These are phyloP conservation scores for Cercospora sojina DNA, from an alignment of 2,329 filamentous ascomycete genomes.

Conservation along the genomic window DNA sequence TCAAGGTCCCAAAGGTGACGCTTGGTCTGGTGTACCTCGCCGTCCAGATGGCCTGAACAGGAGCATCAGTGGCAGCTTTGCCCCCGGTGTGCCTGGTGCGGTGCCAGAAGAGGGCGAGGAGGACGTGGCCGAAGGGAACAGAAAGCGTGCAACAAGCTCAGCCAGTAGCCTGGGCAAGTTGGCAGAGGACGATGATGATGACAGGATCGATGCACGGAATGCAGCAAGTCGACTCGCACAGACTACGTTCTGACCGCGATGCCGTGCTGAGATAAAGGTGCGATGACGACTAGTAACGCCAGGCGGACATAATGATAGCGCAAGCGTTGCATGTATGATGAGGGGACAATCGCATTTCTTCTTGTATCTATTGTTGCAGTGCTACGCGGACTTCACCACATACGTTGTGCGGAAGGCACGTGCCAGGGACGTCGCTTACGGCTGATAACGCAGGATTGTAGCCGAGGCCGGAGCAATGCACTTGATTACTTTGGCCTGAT, in stretches of 20 bases:
- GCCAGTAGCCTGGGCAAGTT: constrained; percentile 59
- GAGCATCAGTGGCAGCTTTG: constrained; percentile 71
- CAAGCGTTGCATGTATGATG: neutral
- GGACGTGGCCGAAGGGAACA: constrained; percentile 48
- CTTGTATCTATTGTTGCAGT: neutral
- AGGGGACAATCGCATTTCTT: neutral
- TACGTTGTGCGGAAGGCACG: neutral
- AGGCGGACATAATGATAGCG: neutral
- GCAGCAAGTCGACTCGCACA: constrained; percentile 90
- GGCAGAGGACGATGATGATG: constrained; percentile 75
- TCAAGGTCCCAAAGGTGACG: constrained; percentile 95
- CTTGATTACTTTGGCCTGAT: neutral
- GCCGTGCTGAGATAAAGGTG: constrained; percentile 4
- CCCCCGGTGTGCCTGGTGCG: constrained; percentile 49
- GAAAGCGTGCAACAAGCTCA: constrained; percentile 51
- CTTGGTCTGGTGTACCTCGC: constrained; percentile 92
- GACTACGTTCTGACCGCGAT: constrained; percentile 73
- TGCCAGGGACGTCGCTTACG: neutral
- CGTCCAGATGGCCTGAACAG: constrained; percentile 74
- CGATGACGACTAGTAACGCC: constrained; percentile 3
- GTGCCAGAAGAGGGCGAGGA: constrained; percentile 56
- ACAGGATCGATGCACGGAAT: constrained; percentile 91
- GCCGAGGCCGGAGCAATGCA: neutral
- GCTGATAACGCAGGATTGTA: neutral
- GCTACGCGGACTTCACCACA: neutral